Base-by-base conservation (phyloP, 2,329 filamentous ascomycete genomes). In the Colletotrichum orchidophilum region DNA sequence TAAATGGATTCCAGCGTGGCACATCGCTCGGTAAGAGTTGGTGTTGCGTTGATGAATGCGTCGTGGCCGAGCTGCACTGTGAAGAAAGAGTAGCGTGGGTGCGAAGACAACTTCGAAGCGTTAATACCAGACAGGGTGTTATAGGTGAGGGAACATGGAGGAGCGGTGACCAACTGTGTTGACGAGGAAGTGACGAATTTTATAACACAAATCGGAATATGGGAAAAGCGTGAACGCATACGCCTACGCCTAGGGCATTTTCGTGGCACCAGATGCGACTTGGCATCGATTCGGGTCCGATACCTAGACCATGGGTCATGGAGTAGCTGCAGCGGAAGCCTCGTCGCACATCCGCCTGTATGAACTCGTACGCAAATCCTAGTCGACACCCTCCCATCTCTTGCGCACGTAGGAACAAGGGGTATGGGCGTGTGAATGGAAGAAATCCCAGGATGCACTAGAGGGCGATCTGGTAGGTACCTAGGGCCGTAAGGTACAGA, bases 201-300 rank as follows among this genome's bases (percentile, higher is more conserved):
- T 71, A 71, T 71, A 71, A 59, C 42, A 68, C 53, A 53, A 49
- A 54, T 54, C 27, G 64, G 53, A 68, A 58, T 52, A 49, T 52
- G 68, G 68, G 64, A 35, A 64, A 62, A 31, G 52, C 21, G 52
- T 53, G n/a, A 63, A 54, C 46, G 18, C 49, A 63, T 50, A 53
- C 11, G 64, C 35, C 42, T 50, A 53, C 11, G 64, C 35, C 42
- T 35, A 62, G 64, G 54, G 58, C 50, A 54, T 39, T 49, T 49
- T 49, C 21, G 7, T 29, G 13, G 64, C 39, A 62, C 58, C 42
- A 53, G 26, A 59, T 59, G 53, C 52, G 58, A 46, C 68, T 63
- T 71, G 68, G 68, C 64, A 35, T 71, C 58, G 54, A 66, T 60
- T 68, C 59, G 68, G 64, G 68, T 63, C 52, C 68, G 68, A 71